Evolutionary conservation across 2,329 filamentous ascomycete genomes (phyloP), one percentile per base, ranked within the genome.

Genomic region (Colletotrichum navitas): DNA sequence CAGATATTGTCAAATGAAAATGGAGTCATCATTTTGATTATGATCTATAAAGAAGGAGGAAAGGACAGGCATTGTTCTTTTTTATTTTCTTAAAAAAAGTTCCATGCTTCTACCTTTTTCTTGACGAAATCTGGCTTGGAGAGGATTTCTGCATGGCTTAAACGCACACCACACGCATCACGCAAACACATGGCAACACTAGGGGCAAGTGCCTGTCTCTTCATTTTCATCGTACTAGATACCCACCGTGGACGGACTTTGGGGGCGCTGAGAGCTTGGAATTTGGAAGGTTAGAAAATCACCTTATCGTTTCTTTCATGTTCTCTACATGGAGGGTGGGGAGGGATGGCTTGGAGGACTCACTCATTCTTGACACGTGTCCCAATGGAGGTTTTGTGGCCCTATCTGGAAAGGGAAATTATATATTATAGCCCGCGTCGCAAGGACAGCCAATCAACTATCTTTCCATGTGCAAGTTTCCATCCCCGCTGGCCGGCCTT

Each of bases 181-280:
- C 36, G 34, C 61, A 54, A 43, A 51, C 41, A 61, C 7, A 55
- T 32, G 18, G 41, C 39, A 60, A 47, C 26, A 41, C 32, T 14
- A 56, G 67, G 51, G 71, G 68, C 66, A 34, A 72, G 49, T 58
- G 58, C 52, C 52, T 32, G 52, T 72, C 61, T 74, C 59, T 73
- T 74, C 61, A 52, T 74, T 74, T 71, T 55, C 62, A 51, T 55
- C 65, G 63, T 63, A 74, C 65, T 66, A 76, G 74, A 76, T 76
- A 76, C 74, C 74, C 74, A 70, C 69, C 72, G 63, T 74, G 66
- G 66, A 74, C 62, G 64, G 51, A 68, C 63, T 64, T 61, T 21
- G 74, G 71, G 24, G 74, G 71, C 71, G 58, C 67, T n/a, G 62
- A 54, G 47, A 43, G 47, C 49, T 68, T 58, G 52, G 65, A 51